Evolutionary conservation across 345 rosid species (phyloP), one percentile per base, ranked within the genome.

Genomic region (Salix caprea): DNA sequence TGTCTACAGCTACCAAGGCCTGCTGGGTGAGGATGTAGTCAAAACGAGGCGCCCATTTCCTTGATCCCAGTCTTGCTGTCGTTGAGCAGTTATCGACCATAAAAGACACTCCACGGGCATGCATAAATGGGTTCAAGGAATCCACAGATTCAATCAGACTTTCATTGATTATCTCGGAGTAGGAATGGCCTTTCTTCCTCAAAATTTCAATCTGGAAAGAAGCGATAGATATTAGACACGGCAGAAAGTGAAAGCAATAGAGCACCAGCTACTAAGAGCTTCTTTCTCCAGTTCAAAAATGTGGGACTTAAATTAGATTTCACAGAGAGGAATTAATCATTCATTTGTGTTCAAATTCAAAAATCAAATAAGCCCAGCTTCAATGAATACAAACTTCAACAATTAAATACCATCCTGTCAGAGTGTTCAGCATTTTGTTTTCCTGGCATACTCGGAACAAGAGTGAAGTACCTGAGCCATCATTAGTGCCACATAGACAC

Each of bases 21-120:
- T 92, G 98, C 58, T 94, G 98, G 14, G 91, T 90, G 70, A 94
- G 79, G 85, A 88, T 77, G 82, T 94, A 92, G 74, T 92, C 98
- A 9, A 94, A 94, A 24, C 94, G 85, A 6, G 98, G 98, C 0
- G 98, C 98, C 98, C 97, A 92, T 72, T 94, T 94, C 76, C 98
- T 90, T 11, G 98, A 92, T 46, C 98, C 98, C 46, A 94, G 79
- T 52, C 98, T 88, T 36, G 98, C 98, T 5, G 98, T 94, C 19
- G 98, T 94, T 0, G 98, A 94, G 83, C 97, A 91, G 80, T 94
- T 94, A 78, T 94, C 98, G 21, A 91, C 98, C 98, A 92, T 92
- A 82, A 95, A 95, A 1, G 97, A 93, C 72, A 95, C 93, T 76
- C 99, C 97, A 6, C 97, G 92, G 4, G 99, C 99, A 69, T 91